Conservation (phyloP, 2,329 filamentous ascomycete species). For the Erysiphe pulchra region DNA sequence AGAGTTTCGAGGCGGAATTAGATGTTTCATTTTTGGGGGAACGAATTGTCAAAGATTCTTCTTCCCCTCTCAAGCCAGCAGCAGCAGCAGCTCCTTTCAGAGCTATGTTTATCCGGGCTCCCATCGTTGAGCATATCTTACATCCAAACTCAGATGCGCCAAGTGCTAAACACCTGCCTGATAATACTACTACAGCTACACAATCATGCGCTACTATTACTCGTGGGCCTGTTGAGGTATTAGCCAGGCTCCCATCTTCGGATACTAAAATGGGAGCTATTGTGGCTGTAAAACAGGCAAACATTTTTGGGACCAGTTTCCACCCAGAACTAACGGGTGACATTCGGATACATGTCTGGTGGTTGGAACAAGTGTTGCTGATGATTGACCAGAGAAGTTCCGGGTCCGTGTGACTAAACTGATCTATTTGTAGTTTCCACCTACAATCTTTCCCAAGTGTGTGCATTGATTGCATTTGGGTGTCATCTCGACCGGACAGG, state of each 20-base stretch:
- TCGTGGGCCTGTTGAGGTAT: slow-evolving; percentile 19
- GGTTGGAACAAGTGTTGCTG: slow-evolving; percentile 45
- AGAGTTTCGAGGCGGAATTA: slow-evolving; percentile 63
- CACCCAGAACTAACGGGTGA: slow-evolving; percentile 85
- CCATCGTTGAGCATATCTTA: slow-evolving; percentile 68
- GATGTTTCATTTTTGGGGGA: slow-evolving; percentile 40
- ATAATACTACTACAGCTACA: slow-evolving; percentile 17
- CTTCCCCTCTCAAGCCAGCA: not conserved
- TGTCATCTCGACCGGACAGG: too few relatives aligned
- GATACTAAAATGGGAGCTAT: slow-evolving; percentile 37
- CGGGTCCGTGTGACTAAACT: too few relatives aligned
- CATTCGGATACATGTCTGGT: slow-evolving; percentile 77
- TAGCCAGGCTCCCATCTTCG: slow-evolving; percentile 22
- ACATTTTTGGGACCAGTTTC: slow-evolving; percentile 85
- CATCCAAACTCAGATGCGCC: slow-evolving; percentile 13
- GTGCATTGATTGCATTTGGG: too few relatives aligned
- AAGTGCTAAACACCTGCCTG: not conserved
- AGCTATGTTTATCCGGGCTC: slow-evolving; percentile 81
- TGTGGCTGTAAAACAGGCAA: slow-evolving; percentile 69
- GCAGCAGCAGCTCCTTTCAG: slow-evolving; percentile 34
- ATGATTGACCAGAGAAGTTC: slow-evolving; percentile 6
- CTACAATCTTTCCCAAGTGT: too few relatives aligned
- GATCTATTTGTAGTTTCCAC: too few relatives aligned
- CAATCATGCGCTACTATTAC: slow-evolving; percentile 7
- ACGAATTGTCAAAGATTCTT: slow-evolving; percentile 5